These are phyloP conservation scores for Vachellia collinsii DNA, from an alignment of 306 rosid genomes.

Conservation along the genomic window DNA sequence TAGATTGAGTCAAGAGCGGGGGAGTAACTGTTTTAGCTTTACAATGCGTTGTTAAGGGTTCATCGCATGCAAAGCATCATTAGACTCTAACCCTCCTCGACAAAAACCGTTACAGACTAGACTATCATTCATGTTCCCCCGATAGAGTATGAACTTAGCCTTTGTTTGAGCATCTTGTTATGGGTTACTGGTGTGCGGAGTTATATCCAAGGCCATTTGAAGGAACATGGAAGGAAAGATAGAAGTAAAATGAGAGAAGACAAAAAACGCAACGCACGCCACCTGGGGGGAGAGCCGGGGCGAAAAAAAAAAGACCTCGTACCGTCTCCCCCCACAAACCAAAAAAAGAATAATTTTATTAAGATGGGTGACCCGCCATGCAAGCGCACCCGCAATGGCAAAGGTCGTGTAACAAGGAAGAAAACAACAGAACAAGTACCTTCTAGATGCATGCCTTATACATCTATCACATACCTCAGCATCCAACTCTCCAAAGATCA, in stretches of 20 bases:
- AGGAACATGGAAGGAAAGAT: not conserved
- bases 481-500: slow-evolving; percentile 20
- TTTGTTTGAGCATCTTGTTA: not conserved
- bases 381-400: slow-evolving; percentile 94
- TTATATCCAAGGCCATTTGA: not conserved
- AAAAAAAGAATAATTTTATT: slow-evolving; percentile 46
- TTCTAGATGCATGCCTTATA: not conserved
- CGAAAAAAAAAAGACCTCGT: not conserved
- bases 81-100: not conserved
- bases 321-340: slow-evolving; percentile 48
- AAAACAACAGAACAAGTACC: slow-evolving; percentile 25
- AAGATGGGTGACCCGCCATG: slow-evolving; percentile 64
- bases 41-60: not conserved
- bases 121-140: not conserved
- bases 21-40: not conserved
- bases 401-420: slow-evolving; percentile 47
- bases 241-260: not conserved
- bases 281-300: slow-evolving; percentile 33
- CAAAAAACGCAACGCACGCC: slow-evolving; percentile 25
- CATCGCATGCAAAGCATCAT: not conserved
- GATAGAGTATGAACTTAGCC: not conserved
- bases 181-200: not conserved
- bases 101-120: not conserved
- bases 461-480: slow-evolving; percentile 13
- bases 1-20: not conserved